Base-by-base conservation (phyloP, 83 land plant species). In the Isoetes engelmannii region DNA sequence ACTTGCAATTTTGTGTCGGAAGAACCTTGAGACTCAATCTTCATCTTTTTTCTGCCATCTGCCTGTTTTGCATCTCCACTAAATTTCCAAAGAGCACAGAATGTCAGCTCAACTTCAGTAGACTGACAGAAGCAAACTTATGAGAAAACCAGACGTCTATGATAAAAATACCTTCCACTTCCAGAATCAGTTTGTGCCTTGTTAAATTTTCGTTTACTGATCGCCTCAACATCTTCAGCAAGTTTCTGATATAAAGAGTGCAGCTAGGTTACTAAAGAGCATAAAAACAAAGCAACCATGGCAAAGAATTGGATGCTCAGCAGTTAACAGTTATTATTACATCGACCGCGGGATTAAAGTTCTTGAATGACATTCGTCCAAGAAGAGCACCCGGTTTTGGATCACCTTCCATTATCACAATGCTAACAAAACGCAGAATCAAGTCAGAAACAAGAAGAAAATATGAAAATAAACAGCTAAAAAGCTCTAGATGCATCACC, bases 301-400 rank as follows among this genome's bases (percentile, higher is more conserved):
- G 67, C 3, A 45, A 12, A 42, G 9, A 63, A 12, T 51, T n/a
- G 12, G n/a, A 63, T 42, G 45, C 6, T 6, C 13, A 18, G 3
- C 44, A 18, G 10, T 9, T 6, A 8, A 9, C 10, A 12, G 43
- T 4, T 57, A 28, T 0, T 28, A 28, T 83, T 79, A 86, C 89
- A 79, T 88, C 89, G 28, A 88, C 81, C 59, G 79, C 65, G 55
- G 92, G 89, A 79, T 88, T 88, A 69, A 85, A 88, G 66, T 81
- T 76, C 58, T 80, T 82, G 77, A 88, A 88, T 49, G 92, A 88
- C 86, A 88, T 88, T 7, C 92, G 82, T n/a, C 92, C 92, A 66
- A 68, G 76, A 41, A 72, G 20, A 45, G 89, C 86, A 56, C 75
- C 89, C 28, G 89, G 89, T 8, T 74, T 81, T 9, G 92, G 86